Evolutionary conservation across 2,329 filamentous ascomycete genomes (phyloP).

Genomic region (Pyrenochaeta sp.): DNA sequence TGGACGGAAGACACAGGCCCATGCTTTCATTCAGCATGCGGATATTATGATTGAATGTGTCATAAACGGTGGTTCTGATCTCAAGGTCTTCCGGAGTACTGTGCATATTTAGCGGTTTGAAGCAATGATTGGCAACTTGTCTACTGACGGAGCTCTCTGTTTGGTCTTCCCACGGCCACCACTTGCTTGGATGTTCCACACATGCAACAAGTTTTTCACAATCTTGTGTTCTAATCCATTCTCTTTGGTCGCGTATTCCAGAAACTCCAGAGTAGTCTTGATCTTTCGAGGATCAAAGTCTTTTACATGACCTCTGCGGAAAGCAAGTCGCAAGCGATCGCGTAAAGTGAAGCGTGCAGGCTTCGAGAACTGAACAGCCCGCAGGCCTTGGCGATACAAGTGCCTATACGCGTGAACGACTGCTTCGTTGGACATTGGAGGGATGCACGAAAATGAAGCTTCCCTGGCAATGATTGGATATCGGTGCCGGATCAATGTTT

Average conservation of each 20-base stretch:
- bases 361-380: constrained; percentile 73
- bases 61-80: constrained; percentile 54
- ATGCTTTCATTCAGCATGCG: constrained; percentile 77
- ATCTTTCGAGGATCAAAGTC: constrained; percentile 56
- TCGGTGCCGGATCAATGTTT: constrained; percentile 23
- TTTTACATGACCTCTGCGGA: constrained; percentile 42
- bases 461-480: constrained; percentile 14
- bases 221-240: constrained; percentile 75
- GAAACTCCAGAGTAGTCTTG: constrained; percentile 73
- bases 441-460: constrained; percentile 6
- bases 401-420: constrained; percentile 72
- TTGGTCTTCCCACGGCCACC: constrained; percentile 38
- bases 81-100: constrained; percentile 37
- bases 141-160: constrained; percentile 27
- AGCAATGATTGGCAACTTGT: too few species aligned
- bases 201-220: constrained; percentile 70
- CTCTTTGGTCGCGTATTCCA: constrained; percentile 68
- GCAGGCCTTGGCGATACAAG: constrained; percentile 71
- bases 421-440: constrained; percentile 48
- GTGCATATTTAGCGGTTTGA: constrained; percentile 2
- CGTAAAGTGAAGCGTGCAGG: constrained; percentile 71
- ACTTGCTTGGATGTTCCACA: constrained; percentile 55
- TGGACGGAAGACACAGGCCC: constrained; percentile 63
- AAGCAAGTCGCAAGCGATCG: constrained; percentile 55
- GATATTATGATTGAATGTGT: constrained; percentile 73